Evolutionary conservation across 2,329 filamentous ascomycete species (phyloP).

Genomic region (Beauveria medogensis): DNA sequence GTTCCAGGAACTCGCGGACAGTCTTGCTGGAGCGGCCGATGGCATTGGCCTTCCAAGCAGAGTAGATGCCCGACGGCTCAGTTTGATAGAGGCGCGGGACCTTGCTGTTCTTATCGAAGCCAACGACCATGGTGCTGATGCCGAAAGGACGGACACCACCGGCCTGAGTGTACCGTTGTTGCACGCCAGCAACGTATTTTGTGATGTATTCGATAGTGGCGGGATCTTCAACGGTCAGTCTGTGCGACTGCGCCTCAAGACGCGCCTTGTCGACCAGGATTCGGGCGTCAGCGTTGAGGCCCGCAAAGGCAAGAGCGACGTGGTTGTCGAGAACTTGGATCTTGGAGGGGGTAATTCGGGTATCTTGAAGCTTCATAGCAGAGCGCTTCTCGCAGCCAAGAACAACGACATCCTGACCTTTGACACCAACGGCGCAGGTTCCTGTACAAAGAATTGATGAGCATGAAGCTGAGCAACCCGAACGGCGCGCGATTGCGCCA

Average conservation of each 20-base stretch:
- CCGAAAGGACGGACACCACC: conserved; percentile 98
- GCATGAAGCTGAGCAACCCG: not conserved
- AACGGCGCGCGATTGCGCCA: not conserved
- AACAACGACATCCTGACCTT: conserved; percentile 89
- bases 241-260: conserved; percentile 93
- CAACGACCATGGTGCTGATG: conserved; percentile 94
- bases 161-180: conserved; percentile 98
- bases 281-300: conserved; percentile 93
- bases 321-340: conserved; percentile 94
- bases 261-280: conserved; percentile 98
- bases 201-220: conserved; percentile 99
- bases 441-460: conserved; percentile 41
- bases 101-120: conserved; percentile 91
- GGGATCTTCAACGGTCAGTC: conserved; percentile 93
- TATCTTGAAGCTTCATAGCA: conserved; percentile 99
- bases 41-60: conserved; percentile 98
- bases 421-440: conserved; percentile 96
- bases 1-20: conserved; percentile 94
- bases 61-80: conserved; percentile 98
- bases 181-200: conserved; percentile 95
- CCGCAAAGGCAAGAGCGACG: conserved; percentile 93
- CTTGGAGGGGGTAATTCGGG: conserved; percentile 97
- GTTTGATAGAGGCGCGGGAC: conserved; percentile 92
- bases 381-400: conserved; percentile 98
- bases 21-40: conserved; percentile 99